Evolutionary conservation across 768 basidiomycete species (phyloP).

Genomic region (Leccinum truebloodii): DNA sequence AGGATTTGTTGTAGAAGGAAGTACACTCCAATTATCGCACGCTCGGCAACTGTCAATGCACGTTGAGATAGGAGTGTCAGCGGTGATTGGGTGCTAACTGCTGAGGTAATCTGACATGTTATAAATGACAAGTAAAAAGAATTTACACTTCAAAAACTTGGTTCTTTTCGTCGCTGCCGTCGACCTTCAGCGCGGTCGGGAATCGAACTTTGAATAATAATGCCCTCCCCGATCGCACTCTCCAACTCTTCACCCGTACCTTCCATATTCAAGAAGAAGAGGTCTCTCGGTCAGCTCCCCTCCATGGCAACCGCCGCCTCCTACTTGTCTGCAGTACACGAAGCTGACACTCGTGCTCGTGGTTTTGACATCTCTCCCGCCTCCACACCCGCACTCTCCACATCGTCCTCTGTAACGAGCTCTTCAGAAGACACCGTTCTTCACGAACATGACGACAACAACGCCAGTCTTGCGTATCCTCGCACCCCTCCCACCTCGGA

Average conservation of each 20-base stretch:
- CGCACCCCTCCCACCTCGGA: conserved; percentile 75
- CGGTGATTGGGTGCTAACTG: no score
- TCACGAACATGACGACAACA: conserved; percentile 52
- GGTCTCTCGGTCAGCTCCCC: conserved; percentile 35
- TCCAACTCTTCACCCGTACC: conserved; percentile 42
- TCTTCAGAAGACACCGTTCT: conserved; percentile 70
- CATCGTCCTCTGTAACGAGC: conserved; percentile 70
- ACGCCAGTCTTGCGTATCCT: conserved; percentile 62
- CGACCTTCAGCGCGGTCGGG: conserved; percentile 7
- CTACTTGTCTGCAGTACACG: conserved; percentile 60
- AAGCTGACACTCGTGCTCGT: conserved; percentile 70
- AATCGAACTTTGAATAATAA: conserved; percentile 12
- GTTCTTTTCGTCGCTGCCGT: neutral
- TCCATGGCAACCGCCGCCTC: conserved; percentile 54
- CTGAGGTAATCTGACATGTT: no score
- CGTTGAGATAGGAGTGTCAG: no score
- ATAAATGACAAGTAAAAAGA: no score
- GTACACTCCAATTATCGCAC: no score
- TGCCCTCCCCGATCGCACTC: conserved; percentile 68
- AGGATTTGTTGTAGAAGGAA: no score
- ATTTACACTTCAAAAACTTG: no score
- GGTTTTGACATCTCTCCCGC: conserved; percentile 48
- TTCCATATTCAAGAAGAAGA: conserved; percentile 67
- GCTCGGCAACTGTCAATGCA: no score
- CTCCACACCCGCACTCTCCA: conserved; percentile 70